Evolutionary conservation across 108 stramenopile species (phyloP).

Genomic region (Nitzschia sp.): DNA sequence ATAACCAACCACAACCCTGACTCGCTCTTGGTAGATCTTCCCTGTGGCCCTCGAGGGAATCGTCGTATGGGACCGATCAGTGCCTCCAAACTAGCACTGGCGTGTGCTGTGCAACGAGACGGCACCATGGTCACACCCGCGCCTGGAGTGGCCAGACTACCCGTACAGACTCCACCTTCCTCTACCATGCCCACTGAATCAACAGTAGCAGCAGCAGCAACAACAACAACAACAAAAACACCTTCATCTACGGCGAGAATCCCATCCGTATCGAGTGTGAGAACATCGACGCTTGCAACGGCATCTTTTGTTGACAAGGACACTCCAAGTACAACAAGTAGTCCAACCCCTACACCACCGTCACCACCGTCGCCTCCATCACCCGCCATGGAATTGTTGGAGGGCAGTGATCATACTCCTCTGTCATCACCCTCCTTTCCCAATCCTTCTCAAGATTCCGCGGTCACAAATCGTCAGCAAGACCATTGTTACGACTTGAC

Average conservation of each 20-base stretch:
- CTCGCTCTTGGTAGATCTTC: too few species aligned
- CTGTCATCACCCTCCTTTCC: too few species aligned
- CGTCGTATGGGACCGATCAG: conserved; percentile 38
- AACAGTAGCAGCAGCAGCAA: not conserved
- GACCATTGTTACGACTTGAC: conserved; percentile 9
- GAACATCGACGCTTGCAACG: not conserved
- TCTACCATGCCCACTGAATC: too few species aligned
- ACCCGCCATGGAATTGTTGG: not conserved
- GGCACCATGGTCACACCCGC: conserved; percentile 12
- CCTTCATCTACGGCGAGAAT: not conserved
- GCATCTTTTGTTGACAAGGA: not conserved
- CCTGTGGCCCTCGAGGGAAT: too few species aligned
- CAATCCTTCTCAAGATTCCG: too few species aligned
- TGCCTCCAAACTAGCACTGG: conserved; percentile 32
- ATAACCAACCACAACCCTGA: too few species aligned
- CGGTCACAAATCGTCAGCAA: too few species aligned
- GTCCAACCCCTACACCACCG: not conserved
- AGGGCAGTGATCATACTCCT: not conserved
- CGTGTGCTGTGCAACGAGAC: conserved; percentile 30
- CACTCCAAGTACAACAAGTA: too few species aligned
- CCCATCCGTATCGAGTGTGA: not conserved
- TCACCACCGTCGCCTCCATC: not conserved
- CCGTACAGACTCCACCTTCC: too few species aligned
- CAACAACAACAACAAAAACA: conserved; percentile 1
- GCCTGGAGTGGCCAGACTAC: not conserved